Evolutionary conservation across 2,329 filamentous ascomycete species (phyloP).

Genomic region (Ascochyta fabae): DNA sequence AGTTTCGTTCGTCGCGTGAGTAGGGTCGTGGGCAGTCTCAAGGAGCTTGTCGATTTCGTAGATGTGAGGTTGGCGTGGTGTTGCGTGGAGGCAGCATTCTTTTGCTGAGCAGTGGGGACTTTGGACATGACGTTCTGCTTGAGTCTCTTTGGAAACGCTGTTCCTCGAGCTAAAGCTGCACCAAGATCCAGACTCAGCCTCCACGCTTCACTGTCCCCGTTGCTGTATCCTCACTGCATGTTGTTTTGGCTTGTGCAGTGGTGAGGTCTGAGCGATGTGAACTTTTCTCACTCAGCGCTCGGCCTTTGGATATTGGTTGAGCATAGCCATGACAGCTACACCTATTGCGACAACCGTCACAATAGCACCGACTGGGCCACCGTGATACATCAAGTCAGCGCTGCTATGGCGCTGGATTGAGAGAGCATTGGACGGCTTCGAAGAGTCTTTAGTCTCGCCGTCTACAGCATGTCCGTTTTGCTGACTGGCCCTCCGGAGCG

Average conservation of each 20-base stretch:
- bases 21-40: not conserved
- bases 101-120: not conserved
- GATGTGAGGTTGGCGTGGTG: not conserved
- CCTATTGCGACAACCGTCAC: constrained; percentile 50
- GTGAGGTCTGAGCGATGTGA: constrained; percentile 6
- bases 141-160: not conserved
- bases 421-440: constrained; percentile 34
- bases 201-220: not conserved
- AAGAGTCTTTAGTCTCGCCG: constrained; percentile 27
- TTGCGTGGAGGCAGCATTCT: not conserved
- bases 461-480: constrained; percentile 43
- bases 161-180: not conserved
- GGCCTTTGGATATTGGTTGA: constrained; percentile 53
- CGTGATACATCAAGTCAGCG: constrained; percentile 42
- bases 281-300: constrained; percentile 48
- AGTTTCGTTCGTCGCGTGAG: constrained; percentile 6
- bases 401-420: constrained; percentile 36
- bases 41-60: not conserved
- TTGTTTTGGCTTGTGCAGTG: constrained; percentile 8
- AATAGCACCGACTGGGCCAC: constrained; percentile 48
- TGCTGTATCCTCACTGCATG: constrained; percentile 18
- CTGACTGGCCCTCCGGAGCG: constrained; percentile 24
- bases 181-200: not conserved
- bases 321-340: constrained; percentile 50
- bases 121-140: not conserved